Evolutionary conservation across 805 yeast species (phyloP).

Genomic region (Pichia eremophila): DNA sequence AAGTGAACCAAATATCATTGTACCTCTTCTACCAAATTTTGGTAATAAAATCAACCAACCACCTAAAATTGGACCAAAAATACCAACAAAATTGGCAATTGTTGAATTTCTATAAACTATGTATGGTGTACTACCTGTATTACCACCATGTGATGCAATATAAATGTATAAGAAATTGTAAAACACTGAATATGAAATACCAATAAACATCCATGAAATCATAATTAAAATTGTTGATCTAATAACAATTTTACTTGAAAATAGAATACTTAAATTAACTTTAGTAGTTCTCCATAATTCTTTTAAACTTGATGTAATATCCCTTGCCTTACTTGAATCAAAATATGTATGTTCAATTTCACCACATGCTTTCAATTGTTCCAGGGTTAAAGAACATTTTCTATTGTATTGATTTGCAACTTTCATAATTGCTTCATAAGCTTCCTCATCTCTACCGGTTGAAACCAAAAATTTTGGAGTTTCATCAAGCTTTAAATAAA

Average conservation of each 20-base stretch:
- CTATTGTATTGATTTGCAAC: slow-evolving; percentile 39
- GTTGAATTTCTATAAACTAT: slow-evolving; percentile 40
- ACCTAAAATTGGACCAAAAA: slow-evolving; percentile 46
- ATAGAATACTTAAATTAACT: slow-evolving; percentile 36
- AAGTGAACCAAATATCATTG: slow-evolving; percentile 42
- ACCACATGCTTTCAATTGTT: slow-evolving; percentile 38
- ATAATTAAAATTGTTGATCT: slow-evolving; percentile 35
- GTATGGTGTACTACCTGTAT: slow-evolving; percentile 30
- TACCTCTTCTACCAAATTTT: slow-evolving; percentile 46
- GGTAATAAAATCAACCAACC: slow-evolving; percentile 29
- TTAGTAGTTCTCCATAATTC: slow-evolving; percentile 24
- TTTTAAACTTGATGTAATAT: slow-evolving; percentile 18
- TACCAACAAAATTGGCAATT: slow-evolving; percentile 36
- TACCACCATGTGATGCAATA: slow-evolving; percentile 41
- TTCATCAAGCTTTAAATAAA: slow-evolving; percentile 38
- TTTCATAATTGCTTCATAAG: slow-evolving; percentile 32
- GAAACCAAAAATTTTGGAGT: slow-evolving; percentile 49
- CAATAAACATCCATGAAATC: slow-evolving; percentile 48
- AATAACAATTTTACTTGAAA: slow-evolving; percentile 36
- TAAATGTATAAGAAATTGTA: slow-evolving; percentile 46
- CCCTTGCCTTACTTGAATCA: slow-evolving; percentile 10
- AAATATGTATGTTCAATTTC: slow-evolving; percentile 23
- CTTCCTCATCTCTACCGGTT: slow-evolving; percentile 42
- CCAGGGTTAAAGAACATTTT: slow-evolving; percentile 33
- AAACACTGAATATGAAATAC: slow-evolving; percentile 49